These are phyloP conservation scores for Pseudonitzschia multiseries DNA, from an alignment of 108 stramenopile genomes.

Conservation along the genomic window DNA sequence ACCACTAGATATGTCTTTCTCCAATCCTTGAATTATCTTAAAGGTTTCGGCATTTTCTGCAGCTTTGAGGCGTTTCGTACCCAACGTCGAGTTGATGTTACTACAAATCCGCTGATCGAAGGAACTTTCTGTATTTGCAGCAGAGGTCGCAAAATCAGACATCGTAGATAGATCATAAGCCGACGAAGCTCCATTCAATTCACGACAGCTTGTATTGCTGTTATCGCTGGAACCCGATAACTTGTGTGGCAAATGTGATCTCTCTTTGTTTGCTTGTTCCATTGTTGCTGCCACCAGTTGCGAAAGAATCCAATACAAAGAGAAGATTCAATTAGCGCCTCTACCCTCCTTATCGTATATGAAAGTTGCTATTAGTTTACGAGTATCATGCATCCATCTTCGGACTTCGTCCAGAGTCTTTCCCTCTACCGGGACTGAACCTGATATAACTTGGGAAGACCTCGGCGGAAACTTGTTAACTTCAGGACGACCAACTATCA, in stretches of 20 bases:
- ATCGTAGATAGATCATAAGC: neutral
- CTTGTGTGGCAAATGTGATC: neutral
- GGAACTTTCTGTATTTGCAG: neutral
- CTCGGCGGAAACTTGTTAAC: too few species aligned
- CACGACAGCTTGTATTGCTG: neutral
- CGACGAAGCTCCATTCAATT: neutral
- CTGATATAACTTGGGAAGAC: too few species aligned
- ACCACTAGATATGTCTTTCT: constrained; percentile 21
- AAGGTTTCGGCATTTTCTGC: constrained; percentile 2
- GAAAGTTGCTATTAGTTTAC: neutral
- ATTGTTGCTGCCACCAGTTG: neutral
- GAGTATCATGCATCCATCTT: neutral
- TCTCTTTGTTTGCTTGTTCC: neutral
- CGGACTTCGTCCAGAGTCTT: neutral
- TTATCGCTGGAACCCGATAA: neutral
- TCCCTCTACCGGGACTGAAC: neutral
- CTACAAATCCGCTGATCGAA: neutral
- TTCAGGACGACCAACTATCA: too few species aligned
- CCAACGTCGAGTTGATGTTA: neutral
- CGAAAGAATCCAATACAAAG: neutral
- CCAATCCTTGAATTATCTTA: constrained; percentile 4
- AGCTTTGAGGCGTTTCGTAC: neutral
- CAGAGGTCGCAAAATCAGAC: neutral
- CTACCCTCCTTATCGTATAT: neutral
- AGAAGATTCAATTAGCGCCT: neutral